Percentiles rank a stretch among this genome's conserved stretches.
phyloP scores from a whole-genome alignment of 2,329 filamentous ascomycete species.

The Ophiosphaerella korrae region DNA sequence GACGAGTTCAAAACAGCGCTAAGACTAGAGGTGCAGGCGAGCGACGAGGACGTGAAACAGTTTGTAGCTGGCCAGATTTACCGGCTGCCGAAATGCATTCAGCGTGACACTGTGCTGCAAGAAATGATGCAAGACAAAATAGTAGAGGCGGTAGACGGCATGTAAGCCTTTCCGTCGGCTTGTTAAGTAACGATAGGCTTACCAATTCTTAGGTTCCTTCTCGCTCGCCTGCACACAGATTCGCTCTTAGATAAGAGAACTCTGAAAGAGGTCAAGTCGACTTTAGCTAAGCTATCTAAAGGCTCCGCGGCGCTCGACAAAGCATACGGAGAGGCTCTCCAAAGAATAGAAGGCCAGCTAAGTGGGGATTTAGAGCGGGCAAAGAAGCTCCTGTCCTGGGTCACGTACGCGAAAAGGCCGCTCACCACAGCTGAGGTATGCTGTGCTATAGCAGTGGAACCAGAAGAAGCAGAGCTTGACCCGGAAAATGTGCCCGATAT shows the following conservation, averaged over 20 bases:
- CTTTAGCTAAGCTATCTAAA: conserved; percentile 5
- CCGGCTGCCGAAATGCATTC: too few species aligned
- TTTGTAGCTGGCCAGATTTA: conserved; percentile 5
- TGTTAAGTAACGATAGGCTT: too few species aligned
- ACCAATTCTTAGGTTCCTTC: conserved; percentile 10
- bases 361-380: conserved; percentile 43
- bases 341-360: conserved; percentile 48
- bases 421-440: conserved; percentile 20
- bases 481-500: conserved; percentile 10
- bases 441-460: conserved; percentile 17
- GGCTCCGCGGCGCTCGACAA: conserved; percentile 5
- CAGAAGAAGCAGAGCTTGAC: conserved; percentile 6
- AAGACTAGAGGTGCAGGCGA: conserved; percentile 26
- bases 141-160: too few species aligned
- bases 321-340: conserved; percentile 13
- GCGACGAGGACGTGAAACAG: conserved; percentile 23
- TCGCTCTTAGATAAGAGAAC: conserved; percentile 13
- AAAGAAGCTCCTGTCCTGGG: conserved; percentile 24
- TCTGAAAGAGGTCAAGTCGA: conserved; percentile 1
- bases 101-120: too few species aligned
- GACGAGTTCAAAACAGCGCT: conserved; percentile 8
- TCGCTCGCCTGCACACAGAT: conserved; percentile 15
- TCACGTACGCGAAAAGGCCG: conserved; percentile 15
- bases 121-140: too few species aligned
- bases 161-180: too few species aligned